These are phyloP conservation scores for Penicillium samsonianum DNA, from an alignment of 495 filamentous ascomycete genomes.

Conservation along the genomic window DNA sequence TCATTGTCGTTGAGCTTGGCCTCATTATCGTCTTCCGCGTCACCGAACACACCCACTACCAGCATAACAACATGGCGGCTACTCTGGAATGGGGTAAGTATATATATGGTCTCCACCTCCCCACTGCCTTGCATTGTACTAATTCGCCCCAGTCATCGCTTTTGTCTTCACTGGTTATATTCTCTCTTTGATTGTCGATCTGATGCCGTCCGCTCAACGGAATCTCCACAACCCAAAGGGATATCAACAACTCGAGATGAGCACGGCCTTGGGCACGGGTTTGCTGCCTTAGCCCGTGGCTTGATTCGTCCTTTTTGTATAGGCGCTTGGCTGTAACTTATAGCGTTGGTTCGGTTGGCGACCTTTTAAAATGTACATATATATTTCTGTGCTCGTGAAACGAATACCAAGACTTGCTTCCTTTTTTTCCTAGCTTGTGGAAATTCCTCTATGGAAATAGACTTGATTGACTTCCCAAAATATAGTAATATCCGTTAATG, in stretches of 20 bases:
- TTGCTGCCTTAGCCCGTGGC: constrained; percentile 7
- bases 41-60: constrained; percentile 12
- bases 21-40: constrained; percentile 25
- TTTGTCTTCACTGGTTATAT: constrained; percentile 27
- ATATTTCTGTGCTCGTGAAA: constrained; percentile 2
- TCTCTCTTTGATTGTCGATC: constrained; percentile 24
- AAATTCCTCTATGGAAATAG: background rate
- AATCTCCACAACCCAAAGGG: constrained; percentile 8
- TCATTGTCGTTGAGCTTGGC: constrained; percentile 24
- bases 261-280: constrained; percentile 6
- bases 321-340: background rate
- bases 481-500: background rate
- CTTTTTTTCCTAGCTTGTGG: background rate
- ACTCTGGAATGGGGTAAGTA: constrained; percentile 24
- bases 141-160: constrained; percentile 16
- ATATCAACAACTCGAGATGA: constrained; percentile 26
- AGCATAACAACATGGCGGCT: constrained; percentile 21
- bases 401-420: constrained; percentile 8
- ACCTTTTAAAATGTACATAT: constrained; percentile 5
- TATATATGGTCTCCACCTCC: background rate
- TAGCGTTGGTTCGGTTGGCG: constrained; percentile 4
- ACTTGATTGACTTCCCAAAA: background rate
- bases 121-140: background rate
- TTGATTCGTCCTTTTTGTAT: background rate
- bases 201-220: constrained; percentile 15